These are phyloP conservation scores for Termitomyces sp. DNA, from an alignment of 768 basidiomycete genomes.

Conservation along the genomic window DNA sequence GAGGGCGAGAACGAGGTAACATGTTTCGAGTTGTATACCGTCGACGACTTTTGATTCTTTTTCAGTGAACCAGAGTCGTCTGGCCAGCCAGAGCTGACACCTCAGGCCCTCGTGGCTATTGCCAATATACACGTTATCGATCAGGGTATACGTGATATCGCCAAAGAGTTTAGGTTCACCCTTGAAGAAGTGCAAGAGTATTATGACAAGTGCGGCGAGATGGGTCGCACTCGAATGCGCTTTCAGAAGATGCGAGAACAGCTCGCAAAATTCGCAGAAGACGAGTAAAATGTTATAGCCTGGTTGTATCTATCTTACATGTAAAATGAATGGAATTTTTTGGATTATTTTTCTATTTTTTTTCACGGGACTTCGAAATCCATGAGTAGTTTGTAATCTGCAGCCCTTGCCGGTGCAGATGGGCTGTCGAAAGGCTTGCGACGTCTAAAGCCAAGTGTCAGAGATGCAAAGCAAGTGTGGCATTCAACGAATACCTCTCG, in stretches of 20 bases:
- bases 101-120: constrained; percentile 28
- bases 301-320: not conserved
- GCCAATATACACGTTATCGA: constrained; percentile 61
- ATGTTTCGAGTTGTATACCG: not conserved
- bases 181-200: constrained; percentile 73
- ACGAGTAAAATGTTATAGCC: not conserved
- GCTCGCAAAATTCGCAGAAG: constrained; percentile 29
- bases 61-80: constrained; percentile 12
- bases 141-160: constrained; percentile 59
- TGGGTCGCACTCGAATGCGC: constrained; percentile 55
- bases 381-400: constrained; percentile 58
- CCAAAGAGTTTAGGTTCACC: constrained; percentile 64
- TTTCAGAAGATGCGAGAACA: constrained; percentile 65
- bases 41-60: not conserved
- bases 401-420: constrained; percentile 69
- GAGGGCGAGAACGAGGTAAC: constrained; percentile 37
- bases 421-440: constrained; percentile 77
- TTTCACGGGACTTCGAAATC: constrained; percentile 55
- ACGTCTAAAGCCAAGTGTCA: constrained; percentile 38
- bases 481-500: constrained; percentile 62
- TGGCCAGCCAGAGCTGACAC: constrained; percentile 16
- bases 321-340: not conserved
- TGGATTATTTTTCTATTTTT: no score
- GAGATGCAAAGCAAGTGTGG: not conserved
- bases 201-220: constrained; percentile 69